Percentiles rank a stretch among this genome's conserved stretches.
phyloP scores from a whole-genome alignment of 2,329 filamentous ascomycete species.

The Apiospora kogelbergensis region DNA sequence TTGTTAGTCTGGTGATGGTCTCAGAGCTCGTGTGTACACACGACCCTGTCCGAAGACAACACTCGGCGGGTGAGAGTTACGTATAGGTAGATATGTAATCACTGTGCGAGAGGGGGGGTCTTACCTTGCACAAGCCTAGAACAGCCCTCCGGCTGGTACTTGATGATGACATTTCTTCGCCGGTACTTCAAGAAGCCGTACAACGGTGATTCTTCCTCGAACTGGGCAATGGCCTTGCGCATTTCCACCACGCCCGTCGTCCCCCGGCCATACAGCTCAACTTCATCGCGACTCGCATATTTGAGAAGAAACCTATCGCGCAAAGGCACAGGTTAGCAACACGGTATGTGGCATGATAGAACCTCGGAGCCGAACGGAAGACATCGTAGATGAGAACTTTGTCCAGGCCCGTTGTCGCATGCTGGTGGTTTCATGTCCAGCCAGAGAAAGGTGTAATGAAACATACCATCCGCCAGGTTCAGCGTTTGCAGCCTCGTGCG shows the following conservation, averaged over 20 bases:
- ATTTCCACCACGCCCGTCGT: conserved; percentile 82
- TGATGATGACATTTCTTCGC: conserved; percentile 85
- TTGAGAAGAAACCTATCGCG: conserved; percentile 83
- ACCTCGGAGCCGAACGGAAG: conserved; percentile 10
- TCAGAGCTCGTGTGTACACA: background rate
- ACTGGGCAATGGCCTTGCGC: conserved; percentile 72
- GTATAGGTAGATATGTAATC: background rate
- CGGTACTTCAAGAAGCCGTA: conserved; percentile 92
- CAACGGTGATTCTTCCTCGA: conserved; percentile 81
- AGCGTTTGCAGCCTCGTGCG: conserved; percentile 73
- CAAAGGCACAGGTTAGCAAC: conserved; percentile 17
- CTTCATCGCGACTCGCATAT: conserved; percentile 84
- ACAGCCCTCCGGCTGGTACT: conserved; percentile 87
- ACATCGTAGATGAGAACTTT: background rate
- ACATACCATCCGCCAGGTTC: conserved; percentile 94
- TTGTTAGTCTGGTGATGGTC: conserved; percentile 8
- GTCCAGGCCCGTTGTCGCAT: background rate
- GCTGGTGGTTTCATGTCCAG: background rate
- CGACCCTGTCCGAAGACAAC: background rate
- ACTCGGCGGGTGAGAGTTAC: conserved; percentile 1
- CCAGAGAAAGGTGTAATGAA: conserved; percentile 10
- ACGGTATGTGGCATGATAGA: conserved; percentile 13
- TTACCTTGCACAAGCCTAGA: conserved; percentile 90
- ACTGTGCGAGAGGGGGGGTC: conserved; percentile 27
- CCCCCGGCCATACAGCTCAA: conserved; percentile 75